Base-by-base conservation (phyloP, 169 alveolate species). In the Eimeria maxima region DNA sequence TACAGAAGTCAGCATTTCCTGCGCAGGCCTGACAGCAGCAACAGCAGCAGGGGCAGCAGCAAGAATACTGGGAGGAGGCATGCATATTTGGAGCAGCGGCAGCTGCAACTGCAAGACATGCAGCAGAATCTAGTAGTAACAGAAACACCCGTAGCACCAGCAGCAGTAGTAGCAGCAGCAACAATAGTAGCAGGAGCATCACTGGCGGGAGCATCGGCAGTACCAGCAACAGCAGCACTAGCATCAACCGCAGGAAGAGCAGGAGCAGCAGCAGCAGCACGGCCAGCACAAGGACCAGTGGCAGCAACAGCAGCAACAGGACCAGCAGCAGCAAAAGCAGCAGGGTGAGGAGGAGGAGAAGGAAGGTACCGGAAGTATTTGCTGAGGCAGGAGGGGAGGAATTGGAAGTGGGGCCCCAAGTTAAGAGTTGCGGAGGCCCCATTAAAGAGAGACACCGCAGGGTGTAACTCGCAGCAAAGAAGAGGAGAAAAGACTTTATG, bases 401-500 rank as follows among this genome's bases (percentile, higher is more conserved):
- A 97, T 24, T 38, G 45, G 90, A 97, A 97, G 53, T 97, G 69
- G 11, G 98, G 98, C 44, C 98, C 98, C 53, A 96, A 69, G 73
- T 97, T 97, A 50, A 97, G 89, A 29, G 96, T 78, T 38, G 96
- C 98, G 13, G 97, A 96, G 45, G 97, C 97, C 10, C 98, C 98
- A 97, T 97, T 97, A 78, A 93, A 97, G 47, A 97, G 84, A 22
- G 98, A 97, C 78, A 97, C 97, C 0, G 97, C 96, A 10, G 98
- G 98, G 94, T 97, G 98, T 73, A 97, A 97, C 63, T 97, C 98
- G 24, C 97, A 98, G 55, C 98, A 93, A 71, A 95, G 87, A 42
- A 97, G 76, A 6, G 80, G 89, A 8, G 29, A 69, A 81, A 97
- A 91, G 65, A 57, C 96, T 7, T 96, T 78, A 20, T 94, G 92